Evolutionary conservation across 768 basidiomycete species (phyloP), one percentile per base, ranked within the genome.

Genomic region (Mrakia blollopis): DNA sequence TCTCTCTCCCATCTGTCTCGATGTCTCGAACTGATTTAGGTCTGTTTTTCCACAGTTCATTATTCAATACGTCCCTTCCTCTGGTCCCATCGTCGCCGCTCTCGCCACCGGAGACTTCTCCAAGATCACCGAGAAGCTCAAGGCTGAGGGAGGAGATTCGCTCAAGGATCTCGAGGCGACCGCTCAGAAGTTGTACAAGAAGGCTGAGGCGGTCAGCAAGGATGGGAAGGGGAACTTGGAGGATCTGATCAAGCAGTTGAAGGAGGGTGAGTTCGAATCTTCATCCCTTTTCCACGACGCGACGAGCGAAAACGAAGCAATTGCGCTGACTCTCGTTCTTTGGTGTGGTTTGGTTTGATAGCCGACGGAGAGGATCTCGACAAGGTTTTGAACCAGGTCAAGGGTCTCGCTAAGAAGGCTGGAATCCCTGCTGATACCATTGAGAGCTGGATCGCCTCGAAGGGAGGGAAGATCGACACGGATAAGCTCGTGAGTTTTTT

Each of bases 351-450:
- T 28, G n/a, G 30, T 30, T 72, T 8, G 21, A 6, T 76, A 83
- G 82, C 81, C n/a, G 81, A 81, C 32, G 81, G 81, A 41, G 82
- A 80, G 76, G 83, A 83, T 76, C 79, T 83, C 72, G 83, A 83
- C 73, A 78, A 80, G 32, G 72, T 83, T 18, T 72, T 83, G 80
- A 77, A 80, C 75, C 82, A 83, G 78, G 75, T 81, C 77, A 82
- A 82, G 76, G 81, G 79, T 60, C 80, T 81, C 52, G 83, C 82
- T 68, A 83, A 81, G 78, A 81, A 81, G 67, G 83, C 82, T 41
- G 83, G 83, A 78, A 72, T 83, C 25, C 83, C 83, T 5, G 82
- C 81, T 25, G 83, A 82, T 54, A 70, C 73, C n/a, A 79, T 80
- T 60, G 82, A 83, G 72, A 72, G 75, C 5, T 82, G 81, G 80